phyloP scores from a whole-genome alignment of 2,329 filamentous ascomycete genomes.

The Ascochyta clinopodiicola region DNA sequence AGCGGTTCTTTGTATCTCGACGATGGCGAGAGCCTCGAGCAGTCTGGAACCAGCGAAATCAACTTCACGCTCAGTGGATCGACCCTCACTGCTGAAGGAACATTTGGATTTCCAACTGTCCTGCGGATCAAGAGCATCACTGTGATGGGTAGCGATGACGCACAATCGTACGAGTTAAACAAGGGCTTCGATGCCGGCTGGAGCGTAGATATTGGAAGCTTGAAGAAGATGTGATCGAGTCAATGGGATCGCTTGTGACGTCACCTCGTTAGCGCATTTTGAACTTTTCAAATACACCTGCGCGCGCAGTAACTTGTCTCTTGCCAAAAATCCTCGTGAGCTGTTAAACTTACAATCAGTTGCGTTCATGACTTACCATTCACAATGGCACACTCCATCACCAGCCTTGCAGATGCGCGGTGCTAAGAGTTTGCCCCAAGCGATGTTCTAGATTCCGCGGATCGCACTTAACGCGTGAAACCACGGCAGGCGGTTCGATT shows the following conservation, averaged over 20 bases:
- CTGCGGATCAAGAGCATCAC: constrained; percentile 33
- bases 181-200: constrained; percentile 30
- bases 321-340: not conserved
- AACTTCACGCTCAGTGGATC: constrained; percentile 65
- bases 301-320: not conserved
- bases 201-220: constrained; percentile 24
- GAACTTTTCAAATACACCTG: not conserved
- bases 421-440: not conserved
- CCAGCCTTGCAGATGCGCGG: not conserved
- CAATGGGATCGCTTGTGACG: constrained; percentile 3
- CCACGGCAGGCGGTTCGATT: not conserved
- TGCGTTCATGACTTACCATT: not conserved
- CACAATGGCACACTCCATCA: not conserved
- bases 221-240: constrained; percentile 11
- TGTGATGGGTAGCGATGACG: constrained; percentile 26
- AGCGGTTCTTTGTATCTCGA: constrained; percentile 75
- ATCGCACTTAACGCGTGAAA: constrained; percentile 2
- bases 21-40: constrained; percentile 73
- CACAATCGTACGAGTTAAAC: constrained; percentile 32
- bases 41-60: constrained; percentile 63
- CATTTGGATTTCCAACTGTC: constrained; percentile 58
- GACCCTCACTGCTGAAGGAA: constrained; percentile 59
- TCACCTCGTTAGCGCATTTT: constrained; percentile 5
- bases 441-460: constrained; percentile 8
- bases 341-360: not conserved